A percentile compares a stretch with the other conserved stretches of the same genome.
Evolutionary conservation across 1,284 basidiomycete species (phyloP).

Genomic region (Thelephora terrestris): DNA sequence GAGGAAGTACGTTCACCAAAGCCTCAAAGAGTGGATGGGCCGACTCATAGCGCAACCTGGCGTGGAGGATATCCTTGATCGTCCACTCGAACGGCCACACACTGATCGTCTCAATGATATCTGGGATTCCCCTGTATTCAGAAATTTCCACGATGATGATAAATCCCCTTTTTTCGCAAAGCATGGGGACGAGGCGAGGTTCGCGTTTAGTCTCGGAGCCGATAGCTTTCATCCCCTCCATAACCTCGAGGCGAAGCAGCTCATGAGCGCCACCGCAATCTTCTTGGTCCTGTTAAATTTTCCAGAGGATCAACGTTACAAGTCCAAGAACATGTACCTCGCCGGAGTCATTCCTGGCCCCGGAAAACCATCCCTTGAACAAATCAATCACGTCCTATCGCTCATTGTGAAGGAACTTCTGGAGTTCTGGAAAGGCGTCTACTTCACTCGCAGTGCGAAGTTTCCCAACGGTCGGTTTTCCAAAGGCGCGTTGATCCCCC

Average conservation of each 20-base stretch:
- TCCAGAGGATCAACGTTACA: slow-evolving; percentile 17
- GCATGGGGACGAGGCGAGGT: slow-evolving; percentile 4
- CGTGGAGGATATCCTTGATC: slow-evolving; percentile 21
- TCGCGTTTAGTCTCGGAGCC: slow-evolving; percentile 5
- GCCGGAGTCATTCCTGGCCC: slow-evolving; percentile 29
- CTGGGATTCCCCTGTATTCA: slow-evolving; percentile 11
- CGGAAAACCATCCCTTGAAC: slow-evolving; percentile 21
- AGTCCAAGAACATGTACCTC: slow-evolving; percentile 20
- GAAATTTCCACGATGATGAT: slow-evolving; percentile 7
- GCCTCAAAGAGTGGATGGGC: slow-evolving; percentile 24
- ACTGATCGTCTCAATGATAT: slow-evolving; percentile 6
- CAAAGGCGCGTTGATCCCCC: slow-evolving; percentile 15
- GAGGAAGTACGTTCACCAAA: slow-evolving; percentile 8
- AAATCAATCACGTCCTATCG: slow-evolving; percentile 25
- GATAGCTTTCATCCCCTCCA: slow-evolving; percentile 17
- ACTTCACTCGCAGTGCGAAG: slow-evolving; percentile 17
- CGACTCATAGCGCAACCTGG: slow-evolving; percentile 16
- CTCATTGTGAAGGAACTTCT: slow-evolving; percentile 26
- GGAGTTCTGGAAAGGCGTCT: slow-evolving; percentile 23
- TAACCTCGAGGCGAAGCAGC: slow-evolving; percentile 9
- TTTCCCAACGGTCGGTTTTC: slow-evolving; percentile 18
- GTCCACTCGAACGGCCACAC: slow-evolving; percentile 3
- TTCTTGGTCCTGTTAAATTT: slow-evolving; percentile 19
- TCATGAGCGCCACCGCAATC: slow-evolving; percentile 10
- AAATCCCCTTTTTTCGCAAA: slow-evolving; percentile 9